Conservation (phyloP, 2,329 filamentous ascomycete species). For the Biscogniauxia marginata region DNA sequence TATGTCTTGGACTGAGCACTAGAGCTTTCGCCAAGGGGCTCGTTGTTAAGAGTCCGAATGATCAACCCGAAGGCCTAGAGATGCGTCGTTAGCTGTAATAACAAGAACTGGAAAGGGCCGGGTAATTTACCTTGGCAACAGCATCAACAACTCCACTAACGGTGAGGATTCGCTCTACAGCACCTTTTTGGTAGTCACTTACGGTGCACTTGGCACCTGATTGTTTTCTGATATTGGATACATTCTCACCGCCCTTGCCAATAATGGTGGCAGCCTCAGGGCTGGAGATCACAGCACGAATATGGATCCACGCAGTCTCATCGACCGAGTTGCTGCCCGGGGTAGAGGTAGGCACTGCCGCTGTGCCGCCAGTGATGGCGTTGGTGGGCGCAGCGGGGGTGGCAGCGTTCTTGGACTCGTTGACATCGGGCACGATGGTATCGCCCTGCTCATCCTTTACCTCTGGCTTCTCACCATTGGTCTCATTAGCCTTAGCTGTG, state of each 20-base stretch:
- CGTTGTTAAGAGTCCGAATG: constrained; percentile 96
- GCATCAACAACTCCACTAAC: constrained; percentile 96
- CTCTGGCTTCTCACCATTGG: constrained; percentile 51
- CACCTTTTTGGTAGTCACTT: constrained; percentile 95
- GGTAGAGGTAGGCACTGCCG: constrained; percentile 34
- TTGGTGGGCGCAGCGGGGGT: constrained; percentile 34
- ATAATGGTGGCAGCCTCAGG: constrained; percentile 97
- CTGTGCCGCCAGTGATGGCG: constrained; percentile 37
- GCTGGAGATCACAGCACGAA: constrained; percentile 95
- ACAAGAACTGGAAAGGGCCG: constrained; percentile 2
- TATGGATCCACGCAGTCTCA: constrained; percentile 94
- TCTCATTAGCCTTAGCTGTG: constrained; percentile 41
- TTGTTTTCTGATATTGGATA: constrained; percentile 91
- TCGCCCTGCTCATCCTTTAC: constrained; percentile 63
- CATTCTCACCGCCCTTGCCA: constrained; percentile 97
- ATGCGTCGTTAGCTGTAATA: not conserved
- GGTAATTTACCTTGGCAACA: constrained; percentile 76
- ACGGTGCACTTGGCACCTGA: constrained; percentile 98
- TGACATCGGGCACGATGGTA: constrained; percentile 65
- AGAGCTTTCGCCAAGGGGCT: constrained; percentile 83
- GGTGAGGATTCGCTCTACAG: constrained; percentile 94
- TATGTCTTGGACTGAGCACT: constrained; percentile 96
- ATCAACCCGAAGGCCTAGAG: constrained; percentile 90
- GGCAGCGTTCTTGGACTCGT: constrained; percentile 51
- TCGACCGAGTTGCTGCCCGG: constrained; percentile 65